Evolutionary conservation across 1,284 basidiomycete species (phyloP), one percentile per base, ranked within the genome.

Genomic region (Phellinidium pouzarii): DNA sequence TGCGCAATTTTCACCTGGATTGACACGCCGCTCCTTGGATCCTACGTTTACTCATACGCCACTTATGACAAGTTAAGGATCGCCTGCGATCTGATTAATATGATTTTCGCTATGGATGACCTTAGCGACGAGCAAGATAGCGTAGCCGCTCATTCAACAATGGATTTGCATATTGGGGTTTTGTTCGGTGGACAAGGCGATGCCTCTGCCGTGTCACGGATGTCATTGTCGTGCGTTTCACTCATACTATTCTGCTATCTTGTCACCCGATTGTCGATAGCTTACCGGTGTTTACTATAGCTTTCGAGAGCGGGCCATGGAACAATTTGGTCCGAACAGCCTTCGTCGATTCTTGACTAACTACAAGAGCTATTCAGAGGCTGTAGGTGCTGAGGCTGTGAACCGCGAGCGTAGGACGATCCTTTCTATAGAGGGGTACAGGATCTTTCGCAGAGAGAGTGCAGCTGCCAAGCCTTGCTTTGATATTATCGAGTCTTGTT

Each of bases 371-470:
- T 50, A 50, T 17, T 44, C 50, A 7, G 53, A 49, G 11, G 53
- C 48, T 3, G 22, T 37, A 6, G 41, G 17, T 11, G 36, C 26
- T 11, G 53, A 54, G 36, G 47, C 31, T 4, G 4, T 4, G 27
- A 31, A 50, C 1, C 53, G 53, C 9, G 48, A n/a, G 1, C 19
- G 37, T 4, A 23, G 27, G 11, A 7, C 23, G 12, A 14, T 40
- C 23, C 41, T 43, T 7, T 31, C 42, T 22, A 9, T 79, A 26
- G 68, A 73, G 5, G 67, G 74, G 2, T 59, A 57, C 43, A 29
- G 54, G 11, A 12, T 12, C 6, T 20, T 43, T 29, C 55, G 58
- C 11, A 48, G 58, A 14, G 45, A 52, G 12, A 50, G 23, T 29
- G 53, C 48, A 6, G 57, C 37, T 31, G 34, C 52, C n/a, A 36